Evolutionary conservation across 345 rosid genomes (phyloP).

Genomic region (Pistacia vera): DNA sequence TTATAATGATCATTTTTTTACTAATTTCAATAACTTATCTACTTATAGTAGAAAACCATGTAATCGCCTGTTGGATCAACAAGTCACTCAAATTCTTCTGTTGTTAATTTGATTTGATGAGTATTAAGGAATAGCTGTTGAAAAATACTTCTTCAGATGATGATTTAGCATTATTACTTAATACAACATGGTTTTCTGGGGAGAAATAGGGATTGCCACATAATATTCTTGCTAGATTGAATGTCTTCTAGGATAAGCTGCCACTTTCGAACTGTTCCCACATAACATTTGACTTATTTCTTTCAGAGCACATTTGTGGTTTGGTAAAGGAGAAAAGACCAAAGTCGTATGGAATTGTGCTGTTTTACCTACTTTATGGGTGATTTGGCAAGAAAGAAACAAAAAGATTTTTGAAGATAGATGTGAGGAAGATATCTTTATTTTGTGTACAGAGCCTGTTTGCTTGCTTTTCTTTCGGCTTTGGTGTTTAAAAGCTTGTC

Average conservation of each 20-base stretch:
- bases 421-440: too few relatives aligned
- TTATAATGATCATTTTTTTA: not conserved
- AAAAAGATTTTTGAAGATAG: too few relatives aligned
- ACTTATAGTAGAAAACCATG: too few relatives aligned
- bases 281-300: conserved; percentile 14
- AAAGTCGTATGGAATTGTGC: too few relatives aligned
- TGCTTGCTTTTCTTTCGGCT: too few relatives aligned
- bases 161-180: not conserved
- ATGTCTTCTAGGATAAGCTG: conserved; percentile 11
- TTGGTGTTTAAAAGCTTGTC: too few relatives aligned
- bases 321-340: too few relatives aligned
- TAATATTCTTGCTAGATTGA: not conserved
- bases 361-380: too few relatives aligned
- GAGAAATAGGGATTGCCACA: not conserved
- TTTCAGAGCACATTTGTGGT: too few relatives aligned
- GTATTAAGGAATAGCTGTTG: not conserved
- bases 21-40: not conserved
- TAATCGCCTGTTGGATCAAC: not conserved
- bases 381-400: too few relatives aligned
- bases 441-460: too few relatives aligned
- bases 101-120: not conserved
- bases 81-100: not conserved
- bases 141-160: not conserved
- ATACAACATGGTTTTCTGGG: not conserved
- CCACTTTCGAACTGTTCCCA: conserved; percentile 1